Evolutionary conservation across 2,329 filamentous ascomycete genomes (phyloP), one percentile per base, ranked within the genome.

Genomic region (Fusarium papillatum): DNA sequence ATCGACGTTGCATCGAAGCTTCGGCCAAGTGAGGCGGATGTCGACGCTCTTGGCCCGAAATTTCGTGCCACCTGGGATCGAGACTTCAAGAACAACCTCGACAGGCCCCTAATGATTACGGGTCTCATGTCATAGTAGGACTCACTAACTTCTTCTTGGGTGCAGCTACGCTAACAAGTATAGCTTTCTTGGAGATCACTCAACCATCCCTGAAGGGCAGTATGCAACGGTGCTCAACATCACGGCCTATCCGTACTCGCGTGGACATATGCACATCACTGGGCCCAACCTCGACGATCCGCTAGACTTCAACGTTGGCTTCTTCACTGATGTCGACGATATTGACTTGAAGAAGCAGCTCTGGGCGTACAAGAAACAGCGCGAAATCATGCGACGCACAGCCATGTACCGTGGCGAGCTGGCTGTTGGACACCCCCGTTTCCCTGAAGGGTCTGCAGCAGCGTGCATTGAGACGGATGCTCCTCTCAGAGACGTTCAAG

Each of bases 361-460:
- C 19, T 93, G 91, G 91, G 87, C 85, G 1, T 93, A 93, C 84
- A 93, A 93, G 82, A 89, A 88, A 76, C 86, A 87, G 34, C 90
- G 92, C 3, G 91, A 93, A 80, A 88, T 93, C 66, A 85, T 87
- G 46, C 87, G 91, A 3, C 88, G 90, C 13, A 89, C 90, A 78
- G 81, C 85, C 2, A 86, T 88, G 75, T 92, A 89, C 82, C 80
- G 86, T 72, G 85, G 89, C 78, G 85, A 89, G 78, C 46, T 86
- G 3, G 79, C 82, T 9, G 69, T 79, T 11, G 80, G 83, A 0
- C 86, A 88, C 67, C 88, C 88, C 1, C 78, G 80, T 11, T 90
- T 89, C 76, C 76, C 84, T 1, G 70, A 88, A 10, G 85, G 53
- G 7, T 57, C 53, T 57, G 53, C 29, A 10, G 53, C 53, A 9